Conservation (phyloP, 345 rosid genomes). For the Pugionium cornutum region DNA sequence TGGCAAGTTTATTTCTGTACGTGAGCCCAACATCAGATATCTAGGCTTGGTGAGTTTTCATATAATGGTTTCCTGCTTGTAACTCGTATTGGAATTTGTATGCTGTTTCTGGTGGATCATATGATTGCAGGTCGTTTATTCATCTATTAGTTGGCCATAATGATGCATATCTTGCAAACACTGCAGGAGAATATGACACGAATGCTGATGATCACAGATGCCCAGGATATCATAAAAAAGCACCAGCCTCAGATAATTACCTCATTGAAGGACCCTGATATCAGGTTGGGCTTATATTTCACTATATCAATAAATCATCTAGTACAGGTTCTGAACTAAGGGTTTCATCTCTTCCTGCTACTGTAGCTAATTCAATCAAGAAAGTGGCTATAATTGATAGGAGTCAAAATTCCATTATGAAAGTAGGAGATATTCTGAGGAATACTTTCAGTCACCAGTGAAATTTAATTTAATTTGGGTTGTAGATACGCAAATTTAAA, state of each 20-base stretch:
- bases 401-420: background rate
- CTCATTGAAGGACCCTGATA: slow-evolving; percentile 97
- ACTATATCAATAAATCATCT: slow-evolving; percentile 23
- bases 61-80: slow-evolving; percentile 20
- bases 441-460: background rate
- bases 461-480: background rate
- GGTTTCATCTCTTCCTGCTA: no score
- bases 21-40: slow-evolving; percentile 99
- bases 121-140: background rate
- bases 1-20: slow-evolving; percentile 97
- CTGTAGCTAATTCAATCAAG: background rate
- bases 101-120: slow-evolving; percentile 6
- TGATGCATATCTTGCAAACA: slow-evolving; percentile 24
- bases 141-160: slow-evolving; percentile 6
- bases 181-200: slow-evolving; percentile 98
- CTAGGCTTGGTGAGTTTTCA: slow-evolving; percentile 86
- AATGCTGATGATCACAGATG: slow-evolving; percentile 97
- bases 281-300: slow-evolving; percentile 55
- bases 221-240: slow-evolving; percentile 94
- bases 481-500: background rate
- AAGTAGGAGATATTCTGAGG: background rate
- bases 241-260: slow-evolving; percentile 98
- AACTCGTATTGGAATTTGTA: background rate
- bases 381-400: background rate
- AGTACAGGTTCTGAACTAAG: slow-evolving; percentile 9